Evolutionary conservation across 805 yeast species (phyloP).

Genomic region (Ogataea ramenticola): DNA sequence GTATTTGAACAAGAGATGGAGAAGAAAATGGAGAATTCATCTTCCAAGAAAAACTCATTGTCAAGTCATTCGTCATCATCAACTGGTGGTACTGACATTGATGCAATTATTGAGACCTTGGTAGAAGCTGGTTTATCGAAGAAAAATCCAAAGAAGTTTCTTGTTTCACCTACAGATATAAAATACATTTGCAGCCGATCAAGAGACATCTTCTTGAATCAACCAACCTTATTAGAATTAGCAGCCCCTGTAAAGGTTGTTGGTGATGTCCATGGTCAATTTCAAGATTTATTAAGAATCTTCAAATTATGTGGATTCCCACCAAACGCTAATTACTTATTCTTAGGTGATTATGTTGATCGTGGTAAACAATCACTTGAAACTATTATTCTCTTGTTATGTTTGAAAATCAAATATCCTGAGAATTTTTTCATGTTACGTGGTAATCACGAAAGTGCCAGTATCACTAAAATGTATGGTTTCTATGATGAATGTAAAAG

Average conservation of each 20-base stretch:
- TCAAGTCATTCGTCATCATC: background rate
- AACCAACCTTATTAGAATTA: conserved; percentile 57
- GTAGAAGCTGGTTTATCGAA: conserved; percentile 43
- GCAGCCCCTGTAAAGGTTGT: conserved; percentile 79
- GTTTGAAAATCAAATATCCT: conserved; percentile 51
- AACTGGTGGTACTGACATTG: conserved; percentile 40
- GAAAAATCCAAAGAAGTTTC: conserved; percentile 38
- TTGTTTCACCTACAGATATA: conserved; percentile 45
- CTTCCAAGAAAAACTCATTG: background rate
- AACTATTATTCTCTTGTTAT: conserved; percentile 42
- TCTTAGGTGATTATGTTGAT: conserved; percentile 55
- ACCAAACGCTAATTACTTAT: conserved; percentile 47
- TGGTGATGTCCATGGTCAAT: conserved; percentile 77
- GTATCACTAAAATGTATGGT: conserved; percentile 52
- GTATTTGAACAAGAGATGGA: background rate
- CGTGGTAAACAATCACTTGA: conserved; percentile 53
- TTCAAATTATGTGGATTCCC: conserved; percentile 56
- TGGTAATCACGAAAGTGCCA: conserved; percentile 55
- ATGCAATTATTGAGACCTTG: conserved; percentile 54
- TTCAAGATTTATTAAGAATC: conserved; percentile 44
- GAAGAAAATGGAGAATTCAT: background rate
- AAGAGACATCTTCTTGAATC: conserved; percentile 52
- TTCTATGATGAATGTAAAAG: conserved; percentile 57
- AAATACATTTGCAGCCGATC: conserved; percentile 51
- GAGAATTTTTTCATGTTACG: conserved; percentile 54